These are phyloP conservation scores for Sanghuangporus weigelae DNA, from an alignment of 1,284 basidiomycete genomes.

Conservation along the genomic window DNA sequence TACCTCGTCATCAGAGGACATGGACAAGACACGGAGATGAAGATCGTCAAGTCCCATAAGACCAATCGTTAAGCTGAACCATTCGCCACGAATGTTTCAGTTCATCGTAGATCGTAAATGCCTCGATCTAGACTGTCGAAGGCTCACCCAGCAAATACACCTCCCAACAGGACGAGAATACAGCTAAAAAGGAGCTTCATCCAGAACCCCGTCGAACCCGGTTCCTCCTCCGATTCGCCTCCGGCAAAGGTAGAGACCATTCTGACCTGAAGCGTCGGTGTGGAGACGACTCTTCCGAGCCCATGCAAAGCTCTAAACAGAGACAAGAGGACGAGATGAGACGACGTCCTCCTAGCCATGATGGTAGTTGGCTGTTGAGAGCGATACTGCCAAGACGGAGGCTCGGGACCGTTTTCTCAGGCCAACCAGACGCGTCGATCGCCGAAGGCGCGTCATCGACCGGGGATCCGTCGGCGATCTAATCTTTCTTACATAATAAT, in stretches of 20 bases:
- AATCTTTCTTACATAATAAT: too few species aligned
- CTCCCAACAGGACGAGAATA: constrained; percentile 69
- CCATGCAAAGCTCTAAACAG: constrained; percentile 1
- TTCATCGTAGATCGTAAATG: not conserved
- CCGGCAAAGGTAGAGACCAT: not conserved
- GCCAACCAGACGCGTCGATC: not conserved
- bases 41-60: constrained; percentile 95
- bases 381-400: not conserved
- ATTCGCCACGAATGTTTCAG: not conserved
- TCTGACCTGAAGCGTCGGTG: constrained; percentile 1
- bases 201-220: constrained; percentile 53
- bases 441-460: not conserved
- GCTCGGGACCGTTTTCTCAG: not conserved
- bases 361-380: not conserved
- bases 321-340: not conserved
- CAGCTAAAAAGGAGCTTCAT: constrained; percentile 63
- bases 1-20: constrained; percentile 67
- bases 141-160: constrained; percentile 83
- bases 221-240: constrained; percentile 25
- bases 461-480: too few species aligned
- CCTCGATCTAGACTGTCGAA: not conserved
- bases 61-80: constrained; percentile 71
- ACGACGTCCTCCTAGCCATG: constrained; percentile 4
- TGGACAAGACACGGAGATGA: constrained; percentile 81
- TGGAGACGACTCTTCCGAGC: constrained; percentile 8